Evolutionary conservation across 805 yeast genomes (phyloP).

Genomic region (Wickerhamomyces xylosicus): DNA sequence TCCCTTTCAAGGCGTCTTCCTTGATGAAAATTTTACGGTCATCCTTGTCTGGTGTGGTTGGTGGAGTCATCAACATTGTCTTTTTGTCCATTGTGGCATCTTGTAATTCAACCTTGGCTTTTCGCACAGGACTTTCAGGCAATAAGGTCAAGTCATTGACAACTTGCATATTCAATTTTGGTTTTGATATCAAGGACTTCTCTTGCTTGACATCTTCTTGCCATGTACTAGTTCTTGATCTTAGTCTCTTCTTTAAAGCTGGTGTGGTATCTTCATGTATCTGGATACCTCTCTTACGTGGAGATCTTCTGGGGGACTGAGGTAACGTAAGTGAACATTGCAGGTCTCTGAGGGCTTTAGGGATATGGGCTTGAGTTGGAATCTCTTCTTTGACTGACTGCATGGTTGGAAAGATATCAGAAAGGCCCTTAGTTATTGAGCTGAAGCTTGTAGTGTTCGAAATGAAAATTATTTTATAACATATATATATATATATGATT

Average conservation of each 20-base stretch:
- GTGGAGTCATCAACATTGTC: neutral
- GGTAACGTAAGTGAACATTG: neutral
- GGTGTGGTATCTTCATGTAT: neutral
- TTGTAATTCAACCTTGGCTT: neutral
- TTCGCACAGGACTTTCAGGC: neutral
- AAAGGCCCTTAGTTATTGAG: too few relatives aligned
- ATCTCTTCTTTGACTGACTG: too few relatives aligned
- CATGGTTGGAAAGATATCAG: too few relatives aligned
- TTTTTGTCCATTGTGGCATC: neutral
- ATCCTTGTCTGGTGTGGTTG: neutral
- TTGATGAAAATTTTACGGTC: neutral
- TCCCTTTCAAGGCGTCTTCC: conserved; percentile 2
- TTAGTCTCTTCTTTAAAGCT: neutral
- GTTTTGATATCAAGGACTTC: neutral
- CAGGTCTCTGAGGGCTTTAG: too few relatives aligned
- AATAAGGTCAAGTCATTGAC: neutral
- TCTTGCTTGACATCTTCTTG: neutral
- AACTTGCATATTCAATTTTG: neutral
- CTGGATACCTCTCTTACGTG: neutral
- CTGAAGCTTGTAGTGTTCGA: too few relatives aligned
- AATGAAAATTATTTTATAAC: too few relatives aligned
- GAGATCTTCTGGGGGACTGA: neutral
- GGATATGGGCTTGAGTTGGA: too few relatives aligned
- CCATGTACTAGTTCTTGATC: neutral
- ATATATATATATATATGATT: too few relatives aligned